Conservation (phyloP, 768 basidiomycete genomes). For the Solioccasus polychromus region DNA sequence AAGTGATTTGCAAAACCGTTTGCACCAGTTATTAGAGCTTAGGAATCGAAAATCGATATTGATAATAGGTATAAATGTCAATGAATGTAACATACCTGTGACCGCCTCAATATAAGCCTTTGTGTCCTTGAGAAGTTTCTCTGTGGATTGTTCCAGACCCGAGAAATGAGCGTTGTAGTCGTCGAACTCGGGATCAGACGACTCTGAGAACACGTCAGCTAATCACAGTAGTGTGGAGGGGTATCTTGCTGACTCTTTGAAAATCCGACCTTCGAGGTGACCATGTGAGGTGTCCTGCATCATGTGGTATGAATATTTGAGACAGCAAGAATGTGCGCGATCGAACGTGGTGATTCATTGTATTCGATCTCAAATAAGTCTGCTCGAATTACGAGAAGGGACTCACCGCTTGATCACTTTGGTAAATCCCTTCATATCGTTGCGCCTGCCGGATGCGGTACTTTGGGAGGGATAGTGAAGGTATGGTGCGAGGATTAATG, state of each 20-base stretch:
- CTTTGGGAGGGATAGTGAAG: background rate
- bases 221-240: background rate
- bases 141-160: slow-evolving; percentile 73
- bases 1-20: slow-evolving; percentile 65
- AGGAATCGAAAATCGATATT: slow-evolving; percentile 1
- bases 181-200: slow-evolving; percentile 86
- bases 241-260: slow-evolving; percentile 71
- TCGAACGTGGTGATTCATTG: slow-evolving; percentile 5
- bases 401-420: slow-evolving; percentile 75
- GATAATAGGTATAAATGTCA: background rate
- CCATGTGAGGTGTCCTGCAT: slow-evolving; percentile 81
- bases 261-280: slow-evolving; percentile 87
- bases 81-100: slow-evolving; percentile 41
- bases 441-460: background rate
- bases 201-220: slow-evolving; percentile 44
- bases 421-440: slow-evolving; percentile 77
- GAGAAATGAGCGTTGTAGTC: slow-evolving; percentile 79
- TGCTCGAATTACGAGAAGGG: background rate
- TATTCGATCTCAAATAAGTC: background rate
- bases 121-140: slow-evolving; percentile 91
- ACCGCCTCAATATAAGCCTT: slow-evolving; percentile 85
- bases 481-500: background rate
- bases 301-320: slow-evolving; percentile 5
- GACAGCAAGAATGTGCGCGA: background rate
- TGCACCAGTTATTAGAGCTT: slow-evolving; percentile 67